Evolutionary conservation across 2,329 filamentous ascomycete genomes (phyloP).

Genomic region (Didymella arachidicola): DNA sequence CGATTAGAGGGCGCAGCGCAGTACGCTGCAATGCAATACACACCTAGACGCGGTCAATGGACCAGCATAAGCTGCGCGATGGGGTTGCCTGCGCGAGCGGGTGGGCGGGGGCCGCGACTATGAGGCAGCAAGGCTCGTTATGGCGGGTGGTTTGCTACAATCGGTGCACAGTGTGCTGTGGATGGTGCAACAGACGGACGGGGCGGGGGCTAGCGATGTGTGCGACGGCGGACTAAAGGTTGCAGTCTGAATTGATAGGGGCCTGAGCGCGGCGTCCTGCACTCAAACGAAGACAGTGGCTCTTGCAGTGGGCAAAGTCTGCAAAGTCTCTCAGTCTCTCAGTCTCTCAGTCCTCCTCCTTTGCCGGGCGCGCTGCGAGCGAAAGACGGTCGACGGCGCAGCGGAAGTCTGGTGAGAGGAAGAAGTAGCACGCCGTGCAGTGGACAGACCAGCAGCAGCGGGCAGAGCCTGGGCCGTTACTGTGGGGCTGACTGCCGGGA

Average conservation of each 20-base stretch:
- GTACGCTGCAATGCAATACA: slow-evolving; percentile 20
- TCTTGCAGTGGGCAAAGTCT: neutral
- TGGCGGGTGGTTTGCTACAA: slow-evolving; percentile 20
- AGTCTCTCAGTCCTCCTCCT: slow-evolving; percentile 4
- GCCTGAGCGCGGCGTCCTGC: slow-evolving; percentile 19
- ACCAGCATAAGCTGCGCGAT: slow-evolving; percentile 43
- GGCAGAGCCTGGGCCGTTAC: slow-evolving; percentile 12
- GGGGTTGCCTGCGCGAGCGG: slow-evolving; percentile 20
- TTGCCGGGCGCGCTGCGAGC: slow-evolving; percentile 8
- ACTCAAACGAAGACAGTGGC: slow-evolving; percentile 10
- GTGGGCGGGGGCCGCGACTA: slow-evolving; percentile 22
- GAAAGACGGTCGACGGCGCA: slow-evolving; percentile 42
- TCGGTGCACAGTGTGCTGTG: slow-evolving; percentile 20
- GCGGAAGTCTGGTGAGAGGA: slow-evolving; percentile 35
- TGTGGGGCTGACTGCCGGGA: slow-evolving; percentile 23
- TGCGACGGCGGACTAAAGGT: slow-evolving; percentile 26
- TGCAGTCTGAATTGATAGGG: slow-evolving; percentile 16
- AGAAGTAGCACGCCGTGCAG: slow-evolving; percentile 22
- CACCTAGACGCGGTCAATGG: slow-evolving; percentile 43
- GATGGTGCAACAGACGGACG: slow-evolving; percentile 31
- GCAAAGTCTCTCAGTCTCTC: too few species aligned
- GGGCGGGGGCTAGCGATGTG: slow-evolving; percentile 30
- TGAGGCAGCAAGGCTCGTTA: slow-evolving; percentile 25
- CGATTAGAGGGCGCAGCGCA: slow-evolving; percentile 3
- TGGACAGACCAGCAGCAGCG: slow-evolving; percentile 19